Evolutionary conservation across 2,329 filamentous ascomycete species (phyloP), one percentile per base, ranked within the genome.

Genomic region (Beauveria scarabaeidicola): DNA sequence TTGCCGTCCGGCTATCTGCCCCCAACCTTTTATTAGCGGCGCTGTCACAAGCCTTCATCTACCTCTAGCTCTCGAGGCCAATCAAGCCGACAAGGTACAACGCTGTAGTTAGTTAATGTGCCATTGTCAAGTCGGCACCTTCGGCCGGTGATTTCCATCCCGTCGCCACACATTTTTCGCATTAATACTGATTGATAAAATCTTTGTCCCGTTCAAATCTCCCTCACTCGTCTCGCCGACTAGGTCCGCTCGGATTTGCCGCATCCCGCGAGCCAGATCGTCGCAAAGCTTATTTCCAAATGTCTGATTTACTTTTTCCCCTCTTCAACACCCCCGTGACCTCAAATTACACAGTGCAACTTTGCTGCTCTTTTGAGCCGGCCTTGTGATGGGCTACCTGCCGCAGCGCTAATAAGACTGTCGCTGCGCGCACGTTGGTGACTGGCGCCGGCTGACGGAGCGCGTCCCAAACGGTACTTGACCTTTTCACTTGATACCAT

Each of bases 171-270:
- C 43, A 4, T 13, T 32, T 23, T 7, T 25, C 13, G 13, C 10
- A 40, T 7, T 40, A 21, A 3, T 46, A 25, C 40, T 38, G 52
- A 46, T 46, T 55, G 52, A 55, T 50, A 40, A 47, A 25, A 32
- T 32, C 29, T 32, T 32, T 32, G 29, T 32, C 40, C n/a, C 21
- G 13, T 17, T 47, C 21, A 10, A 32, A 44, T 46, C 9, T 46
- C 41, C 47, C 52, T 48, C 43, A 19, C 52, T 56, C 43, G 41
- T 48, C 53, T 48, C 53, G 53, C 53, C 53, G 53, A 56, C 29
- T 44, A 56, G 11, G 19, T 56, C 53, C 53, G 53, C 53, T 56
- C 53, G 43, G 53, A 56, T 32, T 56, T 56, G 41, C 27, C 53
- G 52, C 27, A 21, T 48, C 29, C 29, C 43, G 27, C 53, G 43